A percentile compares a stretch with the other conserved stretches of the same genome.
Evolutionary conservation across 805 yeast species (phyloP).

Genomic region (Myxozyma vanderwaltii): DNA sequence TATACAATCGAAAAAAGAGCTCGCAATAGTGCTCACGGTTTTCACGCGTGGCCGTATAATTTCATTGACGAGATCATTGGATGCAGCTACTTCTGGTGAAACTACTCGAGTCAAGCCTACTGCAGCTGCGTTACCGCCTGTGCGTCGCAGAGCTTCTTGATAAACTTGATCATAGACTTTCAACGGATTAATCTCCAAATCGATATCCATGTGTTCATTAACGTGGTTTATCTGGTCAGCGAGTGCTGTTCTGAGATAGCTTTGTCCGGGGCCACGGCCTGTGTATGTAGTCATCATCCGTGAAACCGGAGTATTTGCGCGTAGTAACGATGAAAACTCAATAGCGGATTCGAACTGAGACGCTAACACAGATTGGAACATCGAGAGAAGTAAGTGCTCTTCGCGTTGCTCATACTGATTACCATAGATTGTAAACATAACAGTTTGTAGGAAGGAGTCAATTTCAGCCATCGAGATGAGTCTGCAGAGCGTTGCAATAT

Average conservation of each 20-base stretch:
- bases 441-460: slow-evolving; percentile 45
- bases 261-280: slow-evolving; percentile 46
- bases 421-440: slow-evolving; percentile 48
- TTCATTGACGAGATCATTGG: slow-evolving; percentile 40
- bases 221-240: slow-evolving; percentile 38
- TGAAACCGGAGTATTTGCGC: slow-evolving; percentile 47
- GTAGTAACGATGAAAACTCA: slow-evolving; percentile 43
- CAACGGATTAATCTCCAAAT: slow-evolving; percentile 43
- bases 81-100: slow-evolving; percentile 40
- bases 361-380: slow-evolving; percentile 46
- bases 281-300: slow-evolving; percentile 48
- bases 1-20: slow-evolving; percentile 53
- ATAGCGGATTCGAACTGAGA: slow-evolving; percentile 43
- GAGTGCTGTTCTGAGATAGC: slow-evolving; percentile 42
- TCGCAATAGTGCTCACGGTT: slow-evolving; percentile 36
- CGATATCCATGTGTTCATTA: slow-evolving; percentile 36
- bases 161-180: slow-evolving; percentile 40
- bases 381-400: slow-evolving; percentile 44
- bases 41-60: slow-evolving; percentile 38
- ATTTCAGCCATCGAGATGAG: slow-evolving; percentile 43
- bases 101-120: slow-evolving; percentile 29
- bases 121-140: slow-evolving; percentile 16
- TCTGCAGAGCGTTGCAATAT: slow-evolving; percentile 43
- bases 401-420: slow-evolving; percentile 48
- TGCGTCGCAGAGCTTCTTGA: not conserved